phyloP scores from a whole-genome alignment of 805 yeast species.

The Ogataea populi-albae region DNA sequence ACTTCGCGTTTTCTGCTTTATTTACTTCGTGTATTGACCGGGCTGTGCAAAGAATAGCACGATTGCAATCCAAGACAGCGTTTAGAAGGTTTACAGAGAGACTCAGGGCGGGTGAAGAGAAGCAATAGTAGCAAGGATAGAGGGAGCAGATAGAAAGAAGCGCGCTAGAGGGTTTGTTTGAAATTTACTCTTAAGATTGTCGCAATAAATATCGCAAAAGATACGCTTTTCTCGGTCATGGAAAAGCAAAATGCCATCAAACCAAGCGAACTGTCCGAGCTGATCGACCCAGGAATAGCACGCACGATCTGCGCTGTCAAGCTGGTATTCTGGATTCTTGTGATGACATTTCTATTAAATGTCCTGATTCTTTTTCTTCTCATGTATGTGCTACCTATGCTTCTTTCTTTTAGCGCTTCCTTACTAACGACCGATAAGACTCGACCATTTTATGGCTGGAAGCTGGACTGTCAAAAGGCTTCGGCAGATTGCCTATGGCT shows the following conservation, averaged over 20 bases:
- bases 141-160: no score
- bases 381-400: slow-evolving; percentile 9
- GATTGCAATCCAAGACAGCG: no score
- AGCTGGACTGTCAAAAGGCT: slow-evolving; percentile 7
- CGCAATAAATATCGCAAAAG: no score
- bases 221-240: no score
- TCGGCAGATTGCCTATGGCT: slow-evolving; percentile 1
- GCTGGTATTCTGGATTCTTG: slow-evolving; percentile 11
- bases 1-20: slow-evolving; percentile 2
- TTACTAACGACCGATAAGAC: slow-evolving; percentile 1
- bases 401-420: slow-evolving; percentile 1
- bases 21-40: slow-evolving; percentile 1
- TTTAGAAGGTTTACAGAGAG: no score
- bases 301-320: slow-evolving; percentile 6
- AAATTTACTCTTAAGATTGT: no score
- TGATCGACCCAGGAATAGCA: slow-evolving; percentile 5
- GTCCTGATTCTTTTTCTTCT: slow-evolving; percentile 12
- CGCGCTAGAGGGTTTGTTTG: no score
- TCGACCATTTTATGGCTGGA: slow-evolving; percentile 14
- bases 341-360: slow-evolving; percentile 14
- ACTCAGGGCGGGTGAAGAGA: no score
- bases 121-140: no score
- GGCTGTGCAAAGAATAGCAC: not conserved
- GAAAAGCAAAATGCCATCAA: not conserved
- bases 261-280: not conserved